Base-by-base conservation (phyloP, 169 alveolate species). In the Theileria equi region DNA sequence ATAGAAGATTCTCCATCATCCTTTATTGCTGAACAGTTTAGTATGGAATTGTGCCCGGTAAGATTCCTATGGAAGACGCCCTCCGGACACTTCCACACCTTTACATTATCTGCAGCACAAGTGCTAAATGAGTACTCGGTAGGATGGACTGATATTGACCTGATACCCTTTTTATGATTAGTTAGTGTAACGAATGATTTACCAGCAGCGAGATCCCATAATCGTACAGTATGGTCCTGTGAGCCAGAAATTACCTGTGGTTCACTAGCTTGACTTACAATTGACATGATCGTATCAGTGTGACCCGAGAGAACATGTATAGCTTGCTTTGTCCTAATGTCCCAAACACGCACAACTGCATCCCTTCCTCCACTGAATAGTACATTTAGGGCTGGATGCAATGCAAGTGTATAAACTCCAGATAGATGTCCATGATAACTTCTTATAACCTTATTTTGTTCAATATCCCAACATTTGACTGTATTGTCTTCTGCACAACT, bases 321-420 rank as follows among this genome's bases (percentile, higher is more conserved):
- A 34, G 95, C 89, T 45, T 90, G 88, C 70, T 95, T 96, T 13
- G 98, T 96, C 59, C 99, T 89, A 55, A 98, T 95, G 80, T 98
- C 99, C 99, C 99, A 98, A 11, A 98, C 97, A 54, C 99, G 88
- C 4, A 95, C 98, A 7, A 94, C 97, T 43, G 98, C 95, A 77
- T 98, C 99, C 47, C 99, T 90, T 10, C 99, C 98, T 17, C 99
- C 99, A 45, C 98, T 93, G 41, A 95, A 90, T 29, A 98, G 85
- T 10, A 98, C 66, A 81, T 98, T 98, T 72, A 96, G 81, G 3
- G 91, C 90, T 10, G 99, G 99, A 71, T 98, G 99, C 49, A 98
- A 71, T 7, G 96, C 94, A 44, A 98, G 79, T 32, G 93, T 55
- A 80, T 96, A 96, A 28, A 98, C 97, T 19, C 99, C 99, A 8